Evolutionary conservation across 2,329 filamentous ascomycete species (phyloP), one percentile per base, ranked within the genome.

Genomic region (Hymenoscyphus linearis): DNA sequence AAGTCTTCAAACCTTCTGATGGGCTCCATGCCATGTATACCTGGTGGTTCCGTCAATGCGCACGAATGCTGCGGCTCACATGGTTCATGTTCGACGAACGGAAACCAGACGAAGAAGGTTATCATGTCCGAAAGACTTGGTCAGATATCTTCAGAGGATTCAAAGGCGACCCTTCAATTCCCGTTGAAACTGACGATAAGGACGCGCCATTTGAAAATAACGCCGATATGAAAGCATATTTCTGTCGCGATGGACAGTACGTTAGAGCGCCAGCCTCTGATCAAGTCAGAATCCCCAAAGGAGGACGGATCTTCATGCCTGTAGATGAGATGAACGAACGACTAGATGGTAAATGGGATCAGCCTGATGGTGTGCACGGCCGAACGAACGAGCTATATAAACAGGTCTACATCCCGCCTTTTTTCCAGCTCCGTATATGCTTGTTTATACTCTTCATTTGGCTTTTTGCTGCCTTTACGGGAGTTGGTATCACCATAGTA

Each of bases 31-130:
- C 82, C 59, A 88, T 97, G 80, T 99, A 96, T 73, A 87, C 86
- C 7, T 98, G 93, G 93, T 99, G 95, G 91, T 96, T 99, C 77
- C 87, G 89, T 67, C 86, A 84, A 68, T 96, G 93, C 72, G 95
- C 93, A 13, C 83, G 90, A 57, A 78, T 81, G 47, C 79, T 99
- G 58, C 85, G 93, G 25, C 79, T 99, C 37, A 96, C 91, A 1
- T 90, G 93, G 77, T 99, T 99, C 74, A 83, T 99, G 50, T 98
- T 99, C 71, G 91, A 90, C 14, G 89, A 96, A 68, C 85, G 91
- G 62, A 82, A 82, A 31, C 78, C 85, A 25, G 91, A 96, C 63
- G 93, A 99, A 73, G 91, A 97, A 75, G 90, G 91, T 7, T 80
- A 79, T 26, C 77, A 89, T 54, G 77, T 82, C 44, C 77, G 86